A percentile compares a stretch with the other conserved stretches of the same genome.
Evolutionary conservation across 441 rosid genomes (phyloP).

Genomic region (Gossypium trilobum): DNA sequence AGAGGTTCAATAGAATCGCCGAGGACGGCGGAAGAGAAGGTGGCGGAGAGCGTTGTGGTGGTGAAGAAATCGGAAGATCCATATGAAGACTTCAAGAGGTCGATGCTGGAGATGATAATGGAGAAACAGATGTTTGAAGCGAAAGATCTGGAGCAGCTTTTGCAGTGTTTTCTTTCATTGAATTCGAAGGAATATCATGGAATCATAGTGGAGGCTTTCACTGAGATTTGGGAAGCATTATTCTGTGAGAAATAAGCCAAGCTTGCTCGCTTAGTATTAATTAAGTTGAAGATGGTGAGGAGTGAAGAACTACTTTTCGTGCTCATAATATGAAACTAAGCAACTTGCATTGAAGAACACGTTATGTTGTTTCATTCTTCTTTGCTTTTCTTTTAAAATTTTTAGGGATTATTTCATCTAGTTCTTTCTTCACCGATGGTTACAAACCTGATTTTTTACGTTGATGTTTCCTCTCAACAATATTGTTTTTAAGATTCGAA

Average conservation of each 20-base stretch:
- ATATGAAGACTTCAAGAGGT: slow-evolving; percentile 43
- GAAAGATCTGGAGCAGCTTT: slow-evolving; percentile 39
- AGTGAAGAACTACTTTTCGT: not conserved
- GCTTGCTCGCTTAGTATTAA: not conserved
- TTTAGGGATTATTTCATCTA: not conserved
- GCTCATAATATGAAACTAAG: not conserved
- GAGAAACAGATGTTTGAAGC: slow-evolving; percentile 37
- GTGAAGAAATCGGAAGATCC: slow-evolving; percentile 52
- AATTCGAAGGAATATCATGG: slow-evolving; percentile 39
- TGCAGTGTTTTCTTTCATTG: slow-evolving; percentile 44
- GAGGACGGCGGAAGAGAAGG: slow-evolving; percentile 23
- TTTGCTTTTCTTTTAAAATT: not conserved
- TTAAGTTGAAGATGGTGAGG: not conserved
- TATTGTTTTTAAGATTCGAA: too few species aligned
- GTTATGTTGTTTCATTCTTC: not conserved
- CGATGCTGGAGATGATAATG: slow-evolving; percentile 59
- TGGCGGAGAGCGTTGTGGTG: slow-evolving; percentile 40
- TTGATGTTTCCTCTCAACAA: too few species aligned
- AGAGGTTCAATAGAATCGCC: slow-evolving; percentile 12
- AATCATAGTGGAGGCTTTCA: slow-evolving; percentile 41
- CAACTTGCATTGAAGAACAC: not conserved
- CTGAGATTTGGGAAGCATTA: slow-evolving; percentile 40
- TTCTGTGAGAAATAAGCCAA: slow-evolving; percentile 14
- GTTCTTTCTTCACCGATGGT: too few species aligned
- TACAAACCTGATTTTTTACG: too few species aligned